Percentiles rank a stretch among this genome's conserved stretches.
Conservation (phyloP, 2,329 filamentous ascomycete genomes). For the Trichophyton verrucosum region DNA sequence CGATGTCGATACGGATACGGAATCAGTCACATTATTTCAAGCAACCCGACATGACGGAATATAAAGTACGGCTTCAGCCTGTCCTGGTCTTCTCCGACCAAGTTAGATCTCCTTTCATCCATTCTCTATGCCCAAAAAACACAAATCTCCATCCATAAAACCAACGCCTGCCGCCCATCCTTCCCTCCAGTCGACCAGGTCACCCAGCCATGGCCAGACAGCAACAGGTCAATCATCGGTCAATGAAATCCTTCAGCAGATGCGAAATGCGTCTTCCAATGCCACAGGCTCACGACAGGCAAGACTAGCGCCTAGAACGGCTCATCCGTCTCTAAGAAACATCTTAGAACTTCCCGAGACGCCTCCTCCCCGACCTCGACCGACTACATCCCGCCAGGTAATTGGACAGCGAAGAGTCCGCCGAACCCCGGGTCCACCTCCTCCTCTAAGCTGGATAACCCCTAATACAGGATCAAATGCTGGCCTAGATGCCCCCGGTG, state of each 20-base stretch:
- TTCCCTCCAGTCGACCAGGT: slow-evolving; percentile 13
- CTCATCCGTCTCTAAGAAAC: slow-evolving; percentile 35
- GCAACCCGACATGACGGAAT: too few species aligned
- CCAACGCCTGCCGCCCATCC: slow-evolving; percentile 31
- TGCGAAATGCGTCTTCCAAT: slow-evolving; percentile 27
- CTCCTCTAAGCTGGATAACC: slow-evolving; percentile 35
- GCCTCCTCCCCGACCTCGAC: slow-evolving; percentile 31
- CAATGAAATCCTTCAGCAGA: slow-evolving; percentile 37
- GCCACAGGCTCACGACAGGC: slow-evolving; percentile 14
- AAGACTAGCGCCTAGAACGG: slow-evolving; percentile 23
- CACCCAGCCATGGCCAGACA: slow-evolving; percentile 10
- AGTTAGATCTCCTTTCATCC: neutral
- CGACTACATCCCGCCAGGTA: slow-evolving; percentile 21
- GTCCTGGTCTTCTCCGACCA: neutral
- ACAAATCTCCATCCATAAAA: slow-evolving; percentile 29
- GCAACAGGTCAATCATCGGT: slow-evolving; percentile 26
- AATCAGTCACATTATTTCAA: neutral
- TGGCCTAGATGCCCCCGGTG: too few species aligned
- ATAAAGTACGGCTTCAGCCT: neutral
- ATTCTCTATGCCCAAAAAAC: slow-evolving; percentile 37
- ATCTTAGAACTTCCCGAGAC: slow-evolving; percentile 35
- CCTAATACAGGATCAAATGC: neutral
- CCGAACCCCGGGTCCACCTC: slow-evolving; percentile 33
- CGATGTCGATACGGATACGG: neutral
- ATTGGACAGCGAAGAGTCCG: slow-evolving; percentile 25